Conservation (phyloP, 2,329 filamentous ascomycete species). For the Phyllosticta paracitricarpa region DNA sequence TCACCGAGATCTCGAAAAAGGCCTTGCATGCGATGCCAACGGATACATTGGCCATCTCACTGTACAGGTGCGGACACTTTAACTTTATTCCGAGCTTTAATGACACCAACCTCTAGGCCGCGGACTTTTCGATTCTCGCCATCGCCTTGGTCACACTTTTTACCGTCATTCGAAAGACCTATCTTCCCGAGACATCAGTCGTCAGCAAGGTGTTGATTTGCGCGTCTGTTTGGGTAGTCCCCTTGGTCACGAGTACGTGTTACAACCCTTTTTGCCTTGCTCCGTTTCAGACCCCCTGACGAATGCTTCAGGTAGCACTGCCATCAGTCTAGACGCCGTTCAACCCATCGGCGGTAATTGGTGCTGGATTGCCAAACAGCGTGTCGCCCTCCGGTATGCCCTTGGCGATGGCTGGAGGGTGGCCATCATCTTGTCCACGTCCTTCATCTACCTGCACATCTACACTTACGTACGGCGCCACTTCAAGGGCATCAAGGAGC, state of each 20-base stretch:
- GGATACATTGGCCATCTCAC: constrained; percentile 38
- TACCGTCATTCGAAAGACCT: constrained; percentile 28
- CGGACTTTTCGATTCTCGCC: constrained; percentile 34
- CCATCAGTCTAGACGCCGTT: constrained; percentile 13
- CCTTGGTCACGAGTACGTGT: constrained; percentile 27
- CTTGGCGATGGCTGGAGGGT: constrained; percentile 39
- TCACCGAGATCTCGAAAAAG: constrained; percentile 17
- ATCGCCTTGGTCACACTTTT: constrained; percentile 36
- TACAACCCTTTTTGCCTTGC: not conserved
- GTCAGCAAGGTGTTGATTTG: constrained; percentile 26
- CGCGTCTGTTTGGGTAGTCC: constrained; percentile 31
- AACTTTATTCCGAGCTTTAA: not conserved
- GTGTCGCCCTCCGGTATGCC: constrained; percentile 34
- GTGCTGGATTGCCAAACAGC: constrained; percentile 36
- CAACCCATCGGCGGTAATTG: constrained; percentile 38
- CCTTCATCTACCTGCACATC: constrained; percentile 35
- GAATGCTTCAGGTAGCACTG: constrained; percentile 1
- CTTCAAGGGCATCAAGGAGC: constrained; percentile 1
- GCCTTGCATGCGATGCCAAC: constrained; percentile 31
- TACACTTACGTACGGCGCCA: constrained; percentile 25
- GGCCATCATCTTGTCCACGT: constrained; percentile 31
- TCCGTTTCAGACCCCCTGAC: not conserved
- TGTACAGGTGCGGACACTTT: constrained; percentile 28
- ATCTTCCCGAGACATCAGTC: constrained; percentile 22
- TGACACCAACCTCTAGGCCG: constrained; percentile 14